Conservation (phyloP, 2,329 filamentous ascomycete genomes). For the Fusarium subglutinans region DNA sequence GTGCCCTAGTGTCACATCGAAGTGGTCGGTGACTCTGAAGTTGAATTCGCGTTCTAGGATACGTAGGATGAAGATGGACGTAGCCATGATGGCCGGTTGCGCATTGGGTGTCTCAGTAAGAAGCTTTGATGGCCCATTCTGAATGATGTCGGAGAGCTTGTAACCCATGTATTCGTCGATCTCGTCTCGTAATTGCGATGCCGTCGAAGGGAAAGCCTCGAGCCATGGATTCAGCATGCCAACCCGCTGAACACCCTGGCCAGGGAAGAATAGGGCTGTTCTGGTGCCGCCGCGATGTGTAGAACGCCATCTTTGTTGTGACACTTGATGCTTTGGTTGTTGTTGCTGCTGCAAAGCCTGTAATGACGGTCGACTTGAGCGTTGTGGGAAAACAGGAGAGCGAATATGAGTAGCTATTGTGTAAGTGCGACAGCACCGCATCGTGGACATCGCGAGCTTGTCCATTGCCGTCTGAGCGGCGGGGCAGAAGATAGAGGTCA, state of each 20-base stretch:
- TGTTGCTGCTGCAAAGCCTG: background rate
- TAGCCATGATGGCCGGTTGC: constrained; percentile 96
- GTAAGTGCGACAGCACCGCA: constrained; percentile 43
- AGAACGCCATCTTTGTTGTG: constrained; percentile 45
- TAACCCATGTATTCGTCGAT: constrained; percentile 82
- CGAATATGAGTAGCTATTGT: constrained; percentile 3
- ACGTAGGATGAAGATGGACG: constrained; percentile 87
- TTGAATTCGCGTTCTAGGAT: constrained; percentile 87
- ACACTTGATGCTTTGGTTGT: background rate
- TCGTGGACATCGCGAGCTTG: constrained; percentile 41
- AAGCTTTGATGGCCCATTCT: constrained; percentile 77
- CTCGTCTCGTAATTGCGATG: constrained; percentile 80
- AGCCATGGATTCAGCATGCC: constrained; percentile 90
- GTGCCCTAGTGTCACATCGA: constrained; percentile 88
- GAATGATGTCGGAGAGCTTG: constrained; percentile 80
- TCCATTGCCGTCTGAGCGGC: constrained; percentile 46
- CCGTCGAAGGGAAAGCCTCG: constrained; percentile 82
- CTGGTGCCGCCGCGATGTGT: constrained; percentile 51
- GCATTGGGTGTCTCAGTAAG: constrained; percentile 87
- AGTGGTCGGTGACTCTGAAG: constrained; percentile 74
- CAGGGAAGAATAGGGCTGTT: constrained; percentile 72
- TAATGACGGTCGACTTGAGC: constrained; percentile 9
- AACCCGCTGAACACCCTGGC: constrained; percentile 88
- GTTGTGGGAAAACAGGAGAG: background rate
- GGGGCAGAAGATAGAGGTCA: constrained; percentile 31